These are phyloP conservation scores for Arxiozyma slooffiae DNA, from an alignment of 1,139 yeast genomes.

Conservation along the genomic window DNA sequence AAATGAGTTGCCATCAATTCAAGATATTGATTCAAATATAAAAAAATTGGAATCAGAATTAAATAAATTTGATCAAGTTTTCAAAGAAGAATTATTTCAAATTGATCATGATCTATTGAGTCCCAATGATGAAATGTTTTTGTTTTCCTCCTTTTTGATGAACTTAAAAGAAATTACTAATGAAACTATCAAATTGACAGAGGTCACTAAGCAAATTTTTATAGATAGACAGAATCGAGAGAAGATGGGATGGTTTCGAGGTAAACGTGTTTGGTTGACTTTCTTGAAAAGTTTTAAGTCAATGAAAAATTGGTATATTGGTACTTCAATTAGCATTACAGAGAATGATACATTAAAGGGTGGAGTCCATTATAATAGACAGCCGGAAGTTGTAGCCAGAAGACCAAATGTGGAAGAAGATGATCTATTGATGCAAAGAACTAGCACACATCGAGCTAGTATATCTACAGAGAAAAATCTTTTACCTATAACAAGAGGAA, in stretches of 20 bases:
- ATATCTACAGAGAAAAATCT: neutral
- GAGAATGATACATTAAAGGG: conserved; percentile 33
- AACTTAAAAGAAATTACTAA: conserved; percentile 37
- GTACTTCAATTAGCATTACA: conserved; percentile 22
- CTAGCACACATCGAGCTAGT: conserved; percentile 1
- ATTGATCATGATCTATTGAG: conserved; percentile 29
- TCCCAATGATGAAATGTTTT: conserved; percentile 42
- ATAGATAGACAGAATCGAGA: conserved; percentile 31
- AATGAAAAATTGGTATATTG: conserved; percentile 32
- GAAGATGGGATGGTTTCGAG: conserved; percentile 31
- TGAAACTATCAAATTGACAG: conserved; percentile 29
- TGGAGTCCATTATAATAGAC: conserved; percentile 12
- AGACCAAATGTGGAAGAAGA: conserved; percentile 26
- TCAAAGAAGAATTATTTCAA: conserved; percentile 28
- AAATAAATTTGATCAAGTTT: conserved; percentile 29
- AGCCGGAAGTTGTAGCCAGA: conserved; percentile 8
- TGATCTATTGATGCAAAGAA: conserved; percentile 18
- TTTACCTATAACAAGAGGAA: conserved; percentile 10
- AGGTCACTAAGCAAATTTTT: conserved; percentile 29
- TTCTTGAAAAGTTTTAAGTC: conserved; percentile 30
- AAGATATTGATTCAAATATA: conserved; percentile 27
- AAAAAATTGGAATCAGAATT: conserved; percentile 28
- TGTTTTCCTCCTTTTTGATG: conserved; percentile 40
- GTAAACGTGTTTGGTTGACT: conserved; percentile 37
- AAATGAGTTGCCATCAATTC: conserved; percentile 17